phyloP scores from a whole-genome alignment of 805 yeast species.

The Cyberlindnera xylosilytica region DNA sequence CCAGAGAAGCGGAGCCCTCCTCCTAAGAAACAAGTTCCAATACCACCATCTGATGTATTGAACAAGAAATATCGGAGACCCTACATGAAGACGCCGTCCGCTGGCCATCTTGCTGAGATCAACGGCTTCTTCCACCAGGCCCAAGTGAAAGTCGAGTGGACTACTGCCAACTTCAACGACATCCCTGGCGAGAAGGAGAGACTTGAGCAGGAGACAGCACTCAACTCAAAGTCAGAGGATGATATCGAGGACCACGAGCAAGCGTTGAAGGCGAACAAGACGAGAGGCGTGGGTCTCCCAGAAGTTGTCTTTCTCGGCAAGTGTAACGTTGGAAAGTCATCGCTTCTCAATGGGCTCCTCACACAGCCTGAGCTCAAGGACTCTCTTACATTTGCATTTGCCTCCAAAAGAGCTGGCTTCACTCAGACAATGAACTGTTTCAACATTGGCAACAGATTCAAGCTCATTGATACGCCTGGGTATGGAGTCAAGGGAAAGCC shows the following conservation, averaged over 20 bases:
- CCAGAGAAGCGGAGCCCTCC: not conserved
- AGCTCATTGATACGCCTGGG: conserved; percentile 86
- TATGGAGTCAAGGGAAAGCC: conserved; percentile 70
- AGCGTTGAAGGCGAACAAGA: conserved; percentile 4
- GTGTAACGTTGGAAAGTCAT: conserved; percentile 85
- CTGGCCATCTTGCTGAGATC: conserved; percentile 24
- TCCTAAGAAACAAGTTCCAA: conserved; percentile 4
- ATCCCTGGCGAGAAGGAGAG: conserved; percentile 55
- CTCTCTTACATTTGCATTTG: conserved; percentile 43
- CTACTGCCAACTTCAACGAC: conserved; percentile 45
- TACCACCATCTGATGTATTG: conserved; percentile 12
- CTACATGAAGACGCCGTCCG: conserved; percentile 18
- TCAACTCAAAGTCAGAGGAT: conserved; percentile 13
- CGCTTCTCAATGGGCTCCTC: conserved; percentile 62
- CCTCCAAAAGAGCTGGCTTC: conserved; percentile 53
- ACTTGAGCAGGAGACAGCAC: conserved; percentile 11
- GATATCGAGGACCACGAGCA: conserved; percentile 13
- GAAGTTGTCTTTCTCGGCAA: conserved; percentile 77
- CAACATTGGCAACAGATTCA: conserved; percentile 58
- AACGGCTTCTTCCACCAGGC: conserved; percentile 46
- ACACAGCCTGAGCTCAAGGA: conserved; percentile 34
- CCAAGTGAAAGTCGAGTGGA: conserved; percentile 55
- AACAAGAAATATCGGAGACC: conserved; percentile 19
- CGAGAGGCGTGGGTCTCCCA: conserved; percentile 43
- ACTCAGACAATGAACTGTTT: conserved; percentile 67